Evolutionary conservation across 2,329 filamentous ascomycete genomes (phyloP).

Genomic region (Colletotrichum sp.): DNA sequence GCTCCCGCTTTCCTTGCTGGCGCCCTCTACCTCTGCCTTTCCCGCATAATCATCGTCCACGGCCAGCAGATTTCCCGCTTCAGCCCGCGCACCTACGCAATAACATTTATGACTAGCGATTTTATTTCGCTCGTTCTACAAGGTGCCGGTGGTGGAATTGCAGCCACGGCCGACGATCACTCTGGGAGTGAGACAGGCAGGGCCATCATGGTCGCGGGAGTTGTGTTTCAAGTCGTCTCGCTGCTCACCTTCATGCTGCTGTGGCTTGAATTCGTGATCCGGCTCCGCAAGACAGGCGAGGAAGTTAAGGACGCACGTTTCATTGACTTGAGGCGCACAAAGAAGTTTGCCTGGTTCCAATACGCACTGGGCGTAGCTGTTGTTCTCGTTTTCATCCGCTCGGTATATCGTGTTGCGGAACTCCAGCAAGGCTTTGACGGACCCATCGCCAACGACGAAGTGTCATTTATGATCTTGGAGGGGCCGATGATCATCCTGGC

Average conservation of each 20-base stretch:
- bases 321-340: background rate
- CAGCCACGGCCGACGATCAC: constrained; percentile 51
- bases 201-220: background rate
- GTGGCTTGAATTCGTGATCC: background rate
- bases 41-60: constrained; percentile 10
- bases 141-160: constrained; percentile 41
- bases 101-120: constrained; percentile 64
- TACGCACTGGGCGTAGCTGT: constrained; percentile 39
- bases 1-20: constrained; percentile 20
- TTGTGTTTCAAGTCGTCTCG: background rate
- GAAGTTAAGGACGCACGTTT: background rate
- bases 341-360: background rate
- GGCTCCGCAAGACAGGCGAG: constrained; percentile 21
- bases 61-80: background rate
- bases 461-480: constrained; percentile 51
- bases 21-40: constrained; percentile 22
- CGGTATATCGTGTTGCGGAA: constrained; percentile 63
- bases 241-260: background rate
- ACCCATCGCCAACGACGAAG: constrained; percentile 49
- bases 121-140: constrained; percentile 62
- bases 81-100: constrained; percentile 46
- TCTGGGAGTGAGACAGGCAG: background rate
- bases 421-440: constrained; percentile 60
- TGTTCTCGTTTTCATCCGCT: constrained; percentile 61
- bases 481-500: constrained; percentile 40